Evolutionary conservation across 2,329 filamentous ascomycete genomes (phyloP), one percentile per base, ranked within the genome.

Genomic region (Metarhizium guizhouense): DNA sequence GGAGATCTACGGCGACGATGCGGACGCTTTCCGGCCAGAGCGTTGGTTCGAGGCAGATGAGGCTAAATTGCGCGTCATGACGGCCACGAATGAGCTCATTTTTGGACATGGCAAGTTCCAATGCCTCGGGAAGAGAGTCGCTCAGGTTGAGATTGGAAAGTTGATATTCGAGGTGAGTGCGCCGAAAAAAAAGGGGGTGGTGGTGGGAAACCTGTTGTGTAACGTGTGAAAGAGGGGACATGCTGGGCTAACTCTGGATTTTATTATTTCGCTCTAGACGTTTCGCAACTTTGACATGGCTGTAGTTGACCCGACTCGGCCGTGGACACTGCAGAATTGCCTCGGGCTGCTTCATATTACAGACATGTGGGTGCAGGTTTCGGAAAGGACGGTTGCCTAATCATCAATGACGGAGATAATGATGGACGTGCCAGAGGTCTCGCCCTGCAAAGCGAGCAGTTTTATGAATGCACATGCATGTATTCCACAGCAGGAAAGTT

Each of bases 131-230:
- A 69, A 68, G 38, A 65, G 65, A 0, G 65, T 74, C n/a, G 71
- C 72, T 0, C 54, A 66, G n/a, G 64, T 74, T 50, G 70, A 74
- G 52, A 16, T 73, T n/a, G 67, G 68, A 38, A 68, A 69, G 59
- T 59, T 66, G 3, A 63, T 74, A 42, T 70, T 75, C 32, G 74
- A 78, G 67, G 71, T 74, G 72, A 6, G 58, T 60, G 45, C 8
- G 13, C 8, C 13, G 34, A 8, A 36, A 36, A 36, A 2, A 25
- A 25, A 25, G 25, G 25, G 25, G 25, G 25, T 3, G 25, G 25
- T 25, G 25, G 25, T 25, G 25, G 25, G 32, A 34, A 34, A 34
- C 25, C 25, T 34, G 32, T 11, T 34, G 7, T 34, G 6, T 11
- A 6, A 34, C 32, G 32, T 34, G 32, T 47, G n/a, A 14, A 25